Conservation (phyloP, 192 early-diverging fungal genomes). For the Gaertneriomyces semiglobifer region DNA sequence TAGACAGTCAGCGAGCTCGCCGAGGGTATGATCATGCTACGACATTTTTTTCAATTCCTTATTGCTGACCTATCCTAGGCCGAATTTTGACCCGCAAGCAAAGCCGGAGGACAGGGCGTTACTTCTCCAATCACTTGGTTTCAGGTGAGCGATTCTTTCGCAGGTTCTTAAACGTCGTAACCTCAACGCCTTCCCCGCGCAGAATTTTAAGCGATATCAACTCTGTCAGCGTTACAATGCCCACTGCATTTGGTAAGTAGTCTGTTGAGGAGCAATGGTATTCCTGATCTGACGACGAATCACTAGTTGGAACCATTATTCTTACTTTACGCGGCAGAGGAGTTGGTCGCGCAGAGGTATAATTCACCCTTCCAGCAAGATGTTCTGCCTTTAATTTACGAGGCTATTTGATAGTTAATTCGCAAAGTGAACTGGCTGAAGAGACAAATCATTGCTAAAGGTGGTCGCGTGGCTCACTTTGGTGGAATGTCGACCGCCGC, state of each 20-base stretch:
- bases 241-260: conserved; percentile 62
- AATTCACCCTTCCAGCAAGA: neutral
- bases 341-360: conserved; percentile 45
- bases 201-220: conserved; percentile 56
- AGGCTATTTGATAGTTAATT: conserved; percentile 48
- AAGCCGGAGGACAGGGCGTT: conserved; percentile 46
- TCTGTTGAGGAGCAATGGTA: neutral
- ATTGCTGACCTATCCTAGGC: neutral
- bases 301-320: conserved; percentile 67
- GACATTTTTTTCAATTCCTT: neutral
- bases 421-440: conserved; percentile 73
- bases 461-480: conserved; percentile 77
- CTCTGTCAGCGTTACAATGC: conserved; percentile 75
- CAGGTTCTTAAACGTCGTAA: neutral
- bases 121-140: conserved; percentile 70
- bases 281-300: neutral
- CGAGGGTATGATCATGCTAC: conserved; percentile 44
- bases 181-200: neutral
- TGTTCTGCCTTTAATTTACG: neutral
- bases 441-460: conserved; percentile 58
- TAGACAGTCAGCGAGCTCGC: conserved; percentile 56
- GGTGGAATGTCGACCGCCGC: conserved; percentile 63
- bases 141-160: conserved; percentile 39
- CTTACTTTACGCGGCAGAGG: conserved; percentile 78
- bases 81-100: conserved; percentile 26